A percentile compares a stretch with the other conserved stretches of the same genome.
These are phyloP conservation scores for Colletotrichum musae DNA, from an alignment of 2,329 filamentous ascomycete genomes.

Conservation along the genomic window DNA sequence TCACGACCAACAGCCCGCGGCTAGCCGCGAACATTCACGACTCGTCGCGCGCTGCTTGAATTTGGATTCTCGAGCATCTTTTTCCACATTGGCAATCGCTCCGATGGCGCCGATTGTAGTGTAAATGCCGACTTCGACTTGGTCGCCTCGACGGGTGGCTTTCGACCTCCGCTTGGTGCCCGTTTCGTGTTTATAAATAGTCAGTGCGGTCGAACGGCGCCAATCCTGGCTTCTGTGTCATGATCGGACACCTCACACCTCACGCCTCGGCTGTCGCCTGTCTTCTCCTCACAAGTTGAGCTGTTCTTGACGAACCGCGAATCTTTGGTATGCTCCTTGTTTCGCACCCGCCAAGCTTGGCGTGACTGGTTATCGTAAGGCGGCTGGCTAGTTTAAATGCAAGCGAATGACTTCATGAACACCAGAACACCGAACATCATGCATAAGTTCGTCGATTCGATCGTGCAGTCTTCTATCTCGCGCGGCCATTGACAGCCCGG, in stretches of 20 bases:
- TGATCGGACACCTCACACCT: slow-evolving; percentile 10
- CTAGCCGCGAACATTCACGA: not conserved
- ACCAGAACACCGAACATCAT: slow-evolving; percentile 10
- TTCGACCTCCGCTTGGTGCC: not conserved
- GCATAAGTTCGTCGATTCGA: slow-evolving; percentile 1
- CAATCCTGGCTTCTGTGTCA: slow-evolving; percentile 4
- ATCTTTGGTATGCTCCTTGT: not conserved
- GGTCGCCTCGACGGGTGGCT: not conserved
- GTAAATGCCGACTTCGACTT: not conserved
- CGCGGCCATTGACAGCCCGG: slow-evolving; percentile 28
- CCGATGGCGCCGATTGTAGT: not conserved
- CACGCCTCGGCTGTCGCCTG: not conserved
- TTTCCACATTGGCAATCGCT: not conserved
- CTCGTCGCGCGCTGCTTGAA: not conserved
- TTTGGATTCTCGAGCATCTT: not conserved
- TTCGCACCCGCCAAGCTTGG: not conserved
- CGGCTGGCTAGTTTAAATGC: not conserved
- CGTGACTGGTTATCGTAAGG: not conserved
- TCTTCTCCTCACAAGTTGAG: not conserved
- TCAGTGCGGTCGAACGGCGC: slow-evolving; percentile 5
- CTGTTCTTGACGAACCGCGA: not conserved
- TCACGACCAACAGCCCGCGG: not conserved
- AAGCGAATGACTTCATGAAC: slow-evolving; percentile 20
- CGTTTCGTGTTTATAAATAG: slow-evolving; percentile 7
- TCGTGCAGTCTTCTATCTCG: not conserved